Evolutionary conservation across 805 yeast species (phyloP).

Genomic region (Tetrapisispora pingtungensis): DNA sequence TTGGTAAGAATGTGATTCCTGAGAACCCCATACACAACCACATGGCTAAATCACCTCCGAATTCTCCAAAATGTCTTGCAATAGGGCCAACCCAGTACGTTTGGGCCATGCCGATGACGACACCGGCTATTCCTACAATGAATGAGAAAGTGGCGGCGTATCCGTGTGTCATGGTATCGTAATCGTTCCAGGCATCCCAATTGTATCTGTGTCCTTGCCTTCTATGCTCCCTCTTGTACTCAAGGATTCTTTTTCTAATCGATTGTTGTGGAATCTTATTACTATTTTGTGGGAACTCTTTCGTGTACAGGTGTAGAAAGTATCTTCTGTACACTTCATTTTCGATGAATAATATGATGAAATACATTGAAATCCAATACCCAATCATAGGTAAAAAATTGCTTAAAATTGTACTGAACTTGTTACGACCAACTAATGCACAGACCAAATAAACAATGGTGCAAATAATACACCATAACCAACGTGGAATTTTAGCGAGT

Average conservation of each 20-base stretch:
- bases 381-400: slow-evolving; percentile 88
- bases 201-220: slow-evolving; percentile 42
- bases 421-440: slow-evolving; percentile 66
- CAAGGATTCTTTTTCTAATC: slow-evolving; percentile 26
- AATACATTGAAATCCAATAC: slow-evolving; percentile 80
- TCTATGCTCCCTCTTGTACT: slow-evolving; percentile 12
- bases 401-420: slow-evolving; percentile 61
- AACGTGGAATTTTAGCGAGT: slow-evolving; percentile 61
- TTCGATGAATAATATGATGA: slow-evolving; percentile 61
- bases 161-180: slow-evolving; percentile 51
- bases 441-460: slow-evolving; percentile 57
- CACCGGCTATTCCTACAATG: slow-evolving; percentile 66
- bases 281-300: slow-evolving; percentile 37
- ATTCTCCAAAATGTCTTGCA: slow-evolving; percentile 52
- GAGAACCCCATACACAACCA: slow-evolving; percentile 69
- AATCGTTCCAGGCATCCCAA: slow-evolving; percentile 67
- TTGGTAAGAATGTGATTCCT: slow-evolving; percentile 49
- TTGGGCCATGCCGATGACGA: slow-evolving; percentile 81
- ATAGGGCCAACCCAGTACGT: slow-evolving; percentile 73
- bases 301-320: slow-evolving; percentile 34
- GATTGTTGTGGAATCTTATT: slow-evolving; percentile 22
- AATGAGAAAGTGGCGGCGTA: slow-evolving; percentile 61
- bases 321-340: slow-evolving; percentile 55
- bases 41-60: slow-evolving; percentile 75
- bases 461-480: slow-evolving; percentile 59